Evolutionary conservation across 371 early-diverging fungal genomes (phyloP), one percentile per base, ranked within the genome.

Genomic region (Choanephora cucurbitarum): DNA sequence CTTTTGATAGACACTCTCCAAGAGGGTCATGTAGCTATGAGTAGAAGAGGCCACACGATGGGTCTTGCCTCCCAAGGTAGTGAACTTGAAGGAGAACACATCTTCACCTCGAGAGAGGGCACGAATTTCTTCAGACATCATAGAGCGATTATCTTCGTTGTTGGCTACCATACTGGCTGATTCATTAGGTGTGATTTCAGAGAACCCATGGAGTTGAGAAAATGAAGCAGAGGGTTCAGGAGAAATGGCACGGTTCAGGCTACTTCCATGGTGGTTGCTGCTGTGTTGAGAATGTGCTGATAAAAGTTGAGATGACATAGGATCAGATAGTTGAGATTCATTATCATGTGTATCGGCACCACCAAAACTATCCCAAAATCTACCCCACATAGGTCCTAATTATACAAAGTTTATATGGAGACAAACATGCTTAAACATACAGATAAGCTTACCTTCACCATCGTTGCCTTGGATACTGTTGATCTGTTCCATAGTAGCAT

Each of bases 401-500:
- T 19, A n/a, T n/a, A n/a, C n/a, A n/a, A n/a, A n/a, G n/a, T n/a
- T n/a, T n/a, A n/a, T n/a, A 41, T 19, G n/a, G 17, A 34, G 21
- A 49, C 49, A 22, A 56, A 14, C 15, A 31, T 5, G 8, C n/a
- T 6, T 24, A 23, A 15, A n/a, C 31, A 11, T 31, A 23, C 22
- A 10, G 5, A n/a, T 28, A 14, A 10, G 2, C 19, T 44, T 55
- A 34, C 66, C 69, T 50, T 70, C 73, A 14, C 58, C 63, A 32
- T 62, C 65, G 18, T 62, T 61, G 8, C 73, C 77, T 55, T 77
- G 67, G 14, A 73, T 77, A 51, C 69, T 71, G 51, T 73, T 68
- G 34, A 76, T 72, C 68, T 85, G 86, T 44, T 83, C 86, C 60
- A 88, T 58, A 40, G 83, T 82, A 6, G 81, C 82, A 66, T 90